Conservation (phyloP, 1,139 yeast species). For the Taphrina confusa region DNA sequence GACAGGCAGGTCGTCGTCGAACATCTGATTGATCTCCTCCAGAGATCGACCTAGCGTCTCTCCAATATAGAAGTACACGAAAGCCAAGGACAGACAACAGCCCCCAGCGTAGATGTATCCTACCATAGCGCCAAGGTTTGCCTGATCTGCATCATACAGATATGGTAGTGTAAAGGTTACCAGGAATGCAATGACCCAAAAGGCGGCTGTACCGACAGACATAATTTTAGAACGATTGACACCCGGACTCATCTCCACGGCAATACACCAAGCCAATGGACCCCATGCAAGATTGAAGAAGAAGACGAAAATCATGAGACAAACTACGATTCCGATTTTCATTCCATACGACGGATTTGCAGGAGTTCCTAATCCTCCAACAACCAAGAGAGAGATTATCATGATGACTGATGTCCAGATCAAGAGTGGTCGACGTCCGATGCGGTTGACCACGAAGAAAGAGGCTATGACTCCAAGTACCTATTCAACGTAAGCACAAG, state of each 20-base stretch:
- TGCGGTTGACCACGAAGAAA: constrained; percentile 58
- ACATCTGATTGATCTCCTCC: constrained; percentile 66
- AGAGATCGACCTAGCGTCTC: constrained; percentile 72
- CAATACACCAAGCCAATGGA: constrained; percentile 74
- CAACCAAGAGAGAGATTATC: constrained; percentile 63
- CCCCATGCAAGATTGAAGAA: constrained; percentile 88
- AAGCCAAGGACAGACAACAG: constrained; percentile 52
- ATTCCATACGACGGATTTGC: constrained; percentile 43
- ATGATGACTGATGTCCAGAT: constrained; percentile 65
- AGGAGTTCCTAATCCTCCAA: constrained; percentile 47
- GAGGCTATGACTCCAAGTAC: constrained; percentile 49
- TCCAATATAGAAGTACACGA: constrained; percentile 65
- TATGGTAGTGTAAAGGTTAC: constrained; percentile 52
- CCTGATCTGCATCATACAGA: constrained; percentile 55
- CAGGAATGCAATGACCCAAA: constrained; percentile 43
- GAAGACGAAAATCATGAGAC: constrained; percentile 75
- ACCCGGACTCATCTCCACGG: constrained; percentile 69
- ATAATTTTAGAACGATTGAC: constrained; percentile 55
- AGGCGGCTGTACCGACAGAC: constrained; percentile 49
- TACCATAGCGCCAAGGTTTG: constrained; percentile 46
- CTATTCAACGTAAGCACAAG: not conserved
- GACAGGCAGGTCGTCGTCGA: constrained; percentile 36
- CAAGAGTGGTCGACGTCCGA: constrained; percentile 69
- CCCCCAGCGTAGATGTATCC: constrained; percentile 74
- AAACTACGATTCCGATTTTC: constrained; percentile 52